Evolutionary conservation across 805 yeast species (phyloP), one percentile per base, ranked within the genome.

Genomic region (Candida sakaeoensis): DNA sequence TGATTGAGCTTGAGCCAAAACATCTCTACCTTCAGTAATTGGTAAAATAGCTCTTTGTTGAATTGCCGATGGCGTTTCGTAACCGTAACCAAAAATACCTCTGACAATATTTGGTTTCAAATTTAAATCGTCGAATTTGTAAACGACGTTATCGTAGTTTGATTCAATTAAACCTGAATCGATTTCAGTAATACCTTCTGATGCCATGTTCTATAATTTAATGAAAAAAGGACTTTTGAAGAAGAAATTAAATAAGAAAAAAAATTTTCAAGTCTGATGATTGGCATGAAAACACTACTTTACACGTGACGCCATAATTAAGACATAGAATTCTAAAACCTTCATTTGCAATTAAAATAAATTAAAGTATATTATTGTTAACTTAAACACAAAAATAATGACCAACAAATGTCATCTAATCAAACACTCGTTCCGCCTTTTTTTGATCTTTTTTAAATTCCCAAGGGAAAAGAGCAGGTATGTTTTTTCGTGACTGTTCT

Each of bases 141-240:
- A 61, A 46, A 69, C 70, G 62, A 87, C 89, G 67, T 89, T 88
- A 79, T 90, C 96, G 81, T 90, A 88, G 84, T 91, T 91, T 73
- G 96, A 74, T 75, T 85, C 91, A 64, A 91, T 89, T 64, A 79
- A 78, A 65, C 79, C 79, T 63, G 88, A 70, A 69, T 85, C 95
- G 64, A 85, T 77, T 67, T 85, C 93, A 50, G 80, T 74, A 60
- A 80, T 80, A 60, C 85, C 85, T 72, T 81, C 86, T 55, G 80
- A 65, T 80, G 43, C 43, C 43, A 40, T 43, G 28, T 17, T 12
- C 18, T 10, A 7, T 3, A 26, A 18, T 35, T 26, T n/a, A n/a
- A 28, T 7, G 18, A 8, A 28, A 28, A 15, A 15, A 15, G 12
- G 10, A 28, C 17, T 28, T 28, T 13, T 28, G 32, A 28, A 15